Evolutionary conservation across 176 grass and related monocot species (phyloP).

Genomic region (Bolboschoenus planiculmis): DNA sequence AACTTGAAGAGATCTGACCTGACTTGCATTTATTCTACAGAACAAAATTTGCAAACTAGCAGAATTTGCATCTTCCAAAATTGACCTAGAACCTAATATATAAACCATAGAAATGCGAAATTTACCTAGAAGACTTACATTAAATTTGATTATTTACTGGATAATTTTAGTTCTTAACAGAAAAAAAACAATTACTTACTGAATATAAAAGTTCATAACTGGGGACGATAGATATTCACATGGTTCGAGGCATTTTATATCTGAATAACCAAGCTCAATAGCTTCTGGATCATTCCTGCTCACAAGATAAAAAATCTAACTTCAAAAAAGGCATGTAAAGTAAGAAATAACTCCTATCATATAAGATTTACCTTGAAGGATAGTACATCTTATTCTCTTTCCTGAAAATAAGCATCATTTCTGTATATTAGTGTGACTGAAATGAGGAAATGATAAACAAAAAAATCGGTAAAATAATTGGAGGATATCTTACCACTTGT

Average conservation of each 20-base stretch:
- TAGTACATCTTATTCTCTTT: slow-evolving; percentile 58
- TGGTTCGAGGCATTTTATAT: slow-evolving; percentile 60
- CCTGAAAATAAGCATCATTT: slow-evolving; percentile 38
- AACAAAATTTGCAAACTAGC: background rate
- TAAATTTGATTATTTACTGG: background rate
- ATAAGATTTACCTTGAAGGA: slow-evolving; percentile 61
- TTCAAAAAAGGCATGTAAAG: background rate
- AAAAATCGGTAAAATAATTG: background rate
- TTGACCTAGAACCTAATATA: background rate
- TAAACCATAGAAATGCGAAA: background rate
- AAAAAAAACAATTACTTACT: slow-evolving; percentile 39
- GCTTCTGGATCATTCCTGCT: slow-evolving; percentile 69
- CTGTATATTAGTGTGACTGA: slow-evolving; percentile 21
- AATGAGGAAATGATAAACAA: background rate
- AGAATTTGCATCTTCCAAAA: background rate
- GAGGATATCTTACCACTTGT: slow-evolving; percentile 32
- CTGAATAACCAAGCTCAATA: slow-evolving; percentile 48
- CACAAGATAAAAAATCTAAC: slow-evolving; percentile 21
- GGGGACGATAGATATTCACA: slow-evolving; percentile 62
- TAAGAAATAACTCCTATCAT: slow-evolving; percentile 2
- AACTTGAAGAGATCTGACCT: too few relatives aligned
- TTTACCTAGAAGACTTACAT: background rate
- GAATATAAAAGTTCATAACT: slow-evolving; percentile 83
- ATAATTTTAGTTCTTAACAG: background rate
- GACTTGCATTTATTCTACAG: background rate